Evolutionary conservation across 345 rosid genomes (phyloP).

Genomic region (Trapa bicornis): DNA sequence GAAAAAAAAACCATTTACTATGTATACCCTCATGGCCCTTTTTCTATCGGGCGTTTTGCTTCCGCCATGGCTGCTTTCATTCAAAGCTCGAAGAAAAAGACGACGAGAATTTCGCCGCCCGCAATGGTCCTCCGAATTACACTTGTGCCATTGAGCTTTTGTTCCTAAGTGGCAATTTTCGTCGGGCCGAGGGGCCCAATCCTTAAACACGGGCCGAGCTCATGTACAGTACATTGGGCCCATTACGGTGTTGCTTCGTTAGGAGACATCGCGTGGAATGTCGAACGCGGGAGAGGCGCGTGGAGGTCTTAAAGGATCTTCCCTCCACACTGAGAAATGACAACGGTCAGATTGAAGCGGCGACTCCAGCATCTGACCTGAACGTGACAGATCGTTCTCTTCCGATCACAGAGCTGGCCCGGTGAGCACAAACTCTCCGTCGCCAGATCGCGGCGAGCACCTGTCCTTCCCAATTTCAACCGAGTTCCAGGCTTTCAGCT

Average conservation of each 20-base stretch:
- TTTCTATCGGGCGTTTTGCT: not conserved
- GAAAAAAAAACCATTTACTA: no score
- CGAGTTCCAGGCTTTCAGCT: not conserved
- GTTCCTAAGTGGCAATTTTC: no score
- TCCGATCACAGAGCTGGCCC: no score
- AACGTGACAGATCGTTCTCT: no score
- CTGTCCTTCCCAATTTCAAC: no score
- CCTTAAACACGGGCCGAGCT: no score
- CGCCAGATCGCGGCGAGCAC: no score
- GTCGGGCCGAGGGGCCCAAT: no score
- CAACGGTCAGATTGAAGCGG: not conserved
- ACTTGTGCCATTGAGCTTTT: not conserved
- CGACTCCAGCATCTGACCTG: no score
- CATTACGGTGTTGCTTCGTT: not conserved
- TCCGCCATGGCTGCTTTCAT: not conserved
- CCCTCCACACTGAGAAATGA: not conserved
- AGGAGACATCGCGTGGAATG: not conserved
- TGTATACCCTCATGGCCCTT: not conserved
- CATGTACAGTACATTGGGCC: not conserved
- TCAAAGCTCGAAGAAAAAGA: not conserved
- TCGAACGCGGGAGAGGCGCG: no score
- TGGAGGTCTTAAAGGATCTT: not conserved
- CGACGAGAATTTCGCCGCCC: conserved; percentile 7
- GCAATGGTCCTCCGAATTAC: not conserved
- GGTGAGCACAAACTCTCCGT: no score